Evolutionary conservation across 2,329 filamentous ascomycete species (phyloP), one percentile per base, ranked within the genome.

Genomic region (Didymella exigua): DNA sequence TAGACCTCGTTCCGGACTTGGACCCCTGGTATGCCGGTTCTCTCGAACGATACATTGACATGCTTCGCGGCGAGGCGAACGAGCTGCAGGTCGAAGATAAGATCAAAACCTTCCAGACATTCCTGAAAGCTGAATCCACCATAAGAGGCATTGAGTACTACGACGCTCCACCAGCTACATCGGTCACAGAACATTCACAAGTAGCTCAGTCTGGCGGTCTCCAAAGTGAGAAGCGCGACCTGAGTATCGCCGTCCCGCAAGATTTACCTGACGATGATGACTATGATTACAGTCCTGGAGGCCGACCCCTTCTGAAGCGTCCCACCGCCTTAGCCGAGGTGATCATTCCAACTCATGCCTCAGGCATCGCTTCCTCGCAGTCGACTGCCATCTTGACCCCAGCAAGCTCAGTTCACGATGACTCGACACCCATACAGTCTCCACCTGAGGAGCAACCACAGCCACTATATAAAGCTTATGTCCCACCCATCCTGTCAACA

Each of bases 21-120:
- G 81, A 84, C 56, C 79, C 81, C 2, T 84, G 83, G 80, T 84
- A 80, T 59, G 81, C 78, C 60, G 81, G 81, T 2, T 85, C 83
- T 23, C 66, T 85, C 42, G 78, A 81, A 44, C 76, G 82, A 36
- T 85, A 81, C 61, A 78, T 83, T 26, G 73, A 75, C 4, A 85
- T 85, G 81, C 72, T 85, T 21, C 78, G 79, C 43, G 77, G 79
- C 47, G 83, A 85, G 63, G 76, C 79, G 26, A 54, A 44, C 10
- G 68, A 69, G 72, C 75, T 51, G 72, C 78, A 41, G 66, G 79
- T 84, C 38, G 76, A 80, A 49, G 79, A 82, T 40, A 82, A 83
- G 56, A 80, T 80, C 59, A 80, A 80, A 51, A 76, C 82, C 0
- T 85, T 85, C 59, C 80, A 76, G 6, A 72, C 76, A 2, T 85